These are phyloP conservation scores for Penicillium oxalicum DNA, from an alignment of 2,329 filamentous ascomycete species.

Conservation along the genomic window DNA sequence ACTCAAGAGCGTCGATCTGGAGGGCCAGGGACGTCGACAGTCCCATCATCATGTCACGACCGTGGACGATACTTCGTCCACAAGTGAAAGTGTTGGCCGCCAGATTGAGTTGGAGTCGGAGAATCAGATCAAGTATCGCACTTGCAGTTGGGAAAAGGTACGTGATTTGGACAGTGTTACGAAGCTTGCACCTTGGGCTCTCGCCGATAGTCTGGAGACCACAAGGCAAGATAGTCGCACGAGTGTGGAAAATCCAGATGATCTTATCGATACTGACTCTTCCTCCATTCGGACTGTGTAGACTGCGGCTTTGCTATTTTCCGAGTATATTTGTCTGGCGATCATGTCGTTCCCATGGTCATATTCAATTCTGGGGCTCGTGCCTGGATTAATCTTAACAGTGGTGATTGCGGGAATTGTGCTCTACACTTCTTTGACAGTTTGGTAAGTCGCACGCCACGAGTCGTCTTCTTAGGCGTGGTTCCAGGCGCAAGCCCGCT, in stretches of 20 bases:
- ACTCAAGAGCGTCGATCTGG: slow-evolving; percentile 26
- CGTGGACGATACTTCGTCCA: slow-evolving; percentile 29
- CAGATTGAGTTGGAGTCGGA: slow-evolving; percentile 73
- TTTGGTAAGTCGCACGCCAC: slow-evolving; percentile 46
- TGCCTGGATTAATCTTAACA: slow-evolving; percentile 80
- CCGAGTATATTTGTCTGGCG: slow-evolving; percentile 86
- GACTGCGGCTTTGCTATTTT: slow-evolving; percentile 85
- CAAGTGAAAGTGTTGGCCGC: slow-evolving; percentile 48
- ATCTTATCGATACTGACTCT: too few relatives aligned
- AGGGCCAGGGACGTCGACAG: slow-evolving; percentile 21
- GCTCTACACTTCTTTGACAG: slow-evolving; percentile 69
- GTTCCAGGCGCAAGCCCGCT: slow-evolving; percentile 12
- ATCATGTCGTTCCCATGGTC: slow-evolving; percentile 98
- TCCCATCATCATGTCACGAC: slow-evolving; percentile 15
- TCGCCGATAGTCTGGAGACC: too few relatives aligned
- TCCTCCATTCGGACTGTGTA: slow-evolving; percentile 24
- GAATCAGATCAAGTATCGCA: slow-evolving; percentile 82
- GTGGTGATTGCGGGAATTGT: slow-evolving; percentile 71
- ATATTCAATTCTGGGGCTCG: slow-evolving; percentile 78
- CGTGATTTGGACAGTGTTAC: background rate
- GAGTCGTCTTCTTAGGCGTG: background rate
- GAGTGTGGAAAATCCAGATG: too few relatives aligned
- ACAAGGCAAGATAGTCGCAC: too few relatives aligned
- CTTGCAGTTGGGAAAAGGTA: slow-evolving; percentile 88
- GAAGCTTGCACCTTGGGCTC: too few relatives aligned